phyloP scores from a whole-genome alignment of 495 filamentous ascomycete species.

The Amniculicola lignicola region DNA sequence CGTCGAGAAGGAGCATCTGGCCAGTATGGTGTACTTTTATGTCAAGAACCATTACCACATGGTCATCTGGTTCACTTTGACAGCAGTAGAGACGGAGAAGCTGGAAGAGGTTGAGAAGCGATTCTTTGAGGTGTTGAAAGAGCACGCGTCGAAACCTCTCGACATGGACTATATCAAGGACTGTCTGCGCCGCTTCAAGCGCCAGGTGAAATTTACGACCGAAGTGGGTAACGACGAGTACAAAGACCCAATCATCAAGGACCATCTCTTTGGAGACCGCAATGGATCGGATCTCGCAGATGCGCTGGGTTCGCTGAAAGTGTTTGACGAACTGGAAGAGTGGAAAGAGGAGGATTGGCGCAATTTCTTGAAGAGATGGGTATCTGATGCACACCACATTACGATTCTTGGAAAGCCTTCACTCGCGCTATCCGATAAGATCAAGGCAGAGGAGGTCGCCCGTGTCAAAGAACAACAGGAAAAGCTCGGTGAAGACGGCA shows the following conservation, averaged over 20 bases:
- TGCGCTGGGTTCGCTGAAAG: constrained; percentile 62
- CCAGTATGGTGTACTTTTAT: constrained; percentile 73
- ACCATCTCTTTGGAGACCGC: constrained; percentile 84
- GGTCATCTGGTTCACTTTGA: constrained; percentile 77
- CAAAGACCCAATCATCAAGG: constrained; percentile 76
- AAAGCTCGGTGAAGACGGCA: constrained; percentile 59
- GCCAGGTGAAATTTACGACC: constrained; percentile 72
- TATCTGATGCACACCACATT: constrained; percentile 80
- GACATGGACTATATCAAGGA: constrained; percentile 88
- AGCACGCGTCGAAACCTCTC: constrained; percentile 72
- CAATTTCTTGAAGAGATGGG: constrained; percentile 74
- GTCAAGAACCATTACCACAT: constrained; percentile 75
- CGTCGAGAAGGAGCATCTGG: constrained; percentile 89
- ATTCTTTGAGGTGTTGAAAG: constrained; percentile 77
- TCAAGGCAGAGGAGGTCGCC: constrained; percentile 64
- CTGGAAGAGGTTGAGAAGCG: constrained; percentile 78
- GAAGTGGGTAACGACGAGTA: constrained; percentile 75
- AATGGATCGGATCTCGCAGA: constrained; percentile 72
- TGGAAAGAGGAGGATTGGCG: constrained; percentile 87
- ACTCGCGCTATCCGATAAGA: constrained; percentile 63
- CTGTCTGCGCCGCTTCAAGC: constrained; percentile 72
- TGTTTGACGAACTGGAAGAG: constrained; percentile 70
- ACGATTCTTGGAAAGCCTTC: constrained; percentile 69
- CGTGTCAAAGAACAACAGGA: constrained; percentile 60
- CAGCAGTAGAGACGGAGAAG: constrained; percentile 81